A percentile compares a stretch with the other conserved stretches of the same genome.
These are phyloP conservation scores for Pseudohalonectria lignicola DNA, from an alignment of 2,329 filamentous ascomycete genomes.

Conservation along the genomic window DNA sequence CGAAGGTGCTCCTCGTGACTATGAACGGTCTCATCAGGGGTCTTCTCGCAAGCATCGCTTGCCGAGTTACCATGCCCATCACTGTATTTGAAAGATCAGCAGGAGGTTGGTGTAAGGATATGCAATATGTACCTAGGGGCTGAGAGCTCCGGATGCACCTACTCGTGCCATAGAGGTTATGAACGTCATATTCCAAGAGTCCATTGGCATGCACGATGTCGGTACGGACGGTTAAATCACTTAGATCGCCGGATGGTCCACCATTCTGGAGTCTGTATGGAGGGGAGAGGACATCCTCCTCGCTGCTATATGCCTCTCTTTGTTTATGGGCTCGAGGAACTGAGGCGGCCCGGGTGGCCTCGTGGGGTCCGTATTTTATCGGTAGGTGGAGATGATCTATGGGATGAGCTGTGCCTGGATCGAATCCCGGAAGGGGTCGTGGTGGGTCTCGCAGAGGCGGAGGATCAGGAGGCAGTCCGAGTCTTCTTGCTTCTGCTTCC, in stretches of 20 bases:
- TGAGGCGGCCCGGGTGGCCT: no score
- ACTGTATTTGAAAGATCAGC: no score
- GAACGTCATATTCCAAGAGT: slow-evolving; percentile 65
- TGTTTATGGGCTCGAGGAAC: slow-evolving; percentile 46
- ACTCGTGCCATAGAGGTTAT: slow-evolving; percentile 65
- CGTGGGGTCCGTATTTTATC: no score
- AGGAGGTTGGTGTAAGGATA: no score
- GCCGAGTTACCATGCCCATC: slow-evolving; percentile 67
- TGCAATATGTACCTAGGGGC: no score
- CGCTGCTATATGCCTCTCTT: no score
- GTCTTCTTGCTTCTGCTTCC: slow-evolving; percentile 17
- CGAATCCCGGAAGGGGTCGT: slow-evolving; percentile 53
- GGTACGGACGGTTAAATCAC: slow-evolving; percentile 61
- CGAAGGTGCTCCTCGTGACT: slow-evolving; percentile 70
- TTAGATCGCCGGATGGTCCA: slow-evolving; percentile 61
- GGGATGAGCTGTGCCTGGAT: no score
- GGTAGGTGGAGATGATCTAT: no score
- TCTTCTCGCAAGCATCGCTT: slow-evolving; percentile 52
- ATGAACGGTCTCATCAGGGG: slow-evolving; percentile 69
- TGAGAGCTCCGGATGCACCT: no score
- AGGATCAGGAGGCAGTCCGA: slow-evolving; percentile 46
- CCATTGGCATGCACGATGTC: slow-evolving; percentile 71
- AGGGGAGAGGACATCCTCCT: slow-evolving; percentile 62
- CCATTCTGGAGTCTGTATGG: slow-evolving; percentile 69
- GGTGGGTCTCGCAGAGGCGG: slow-evolving; percentile 53